Evolutionary conservation across 2,329 filamentous ascomycete genomes (phyloP).

Genomic region (Claviceps spartinae): DNA sequence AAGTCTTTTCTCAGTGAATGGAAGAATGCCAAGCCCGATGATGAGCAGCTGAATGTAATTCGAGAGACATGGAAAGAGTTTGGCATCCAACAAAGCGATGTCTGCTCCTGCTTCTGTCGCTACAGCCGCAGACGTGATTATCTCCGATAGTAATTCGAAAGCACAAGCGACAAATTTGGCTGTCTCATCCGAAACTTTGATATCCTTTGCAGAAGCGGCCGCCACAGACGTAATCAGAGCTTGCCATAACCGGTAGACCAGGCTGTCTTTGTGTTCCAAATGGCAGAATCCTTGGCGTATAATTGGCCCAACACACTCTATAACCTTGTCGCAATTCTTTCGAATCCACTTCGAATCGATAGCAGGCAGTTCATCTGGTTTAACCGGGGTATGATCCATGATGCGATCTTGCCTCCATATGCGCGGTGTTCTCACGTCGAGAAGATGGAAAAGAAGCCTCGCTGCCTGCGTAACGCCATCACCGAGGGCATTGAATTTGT

Average conservation of each 20-base stretch:
- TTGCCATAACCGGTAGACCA: constrained; percentile 41
- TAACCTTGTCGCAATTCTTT: constrained; percentile 51
- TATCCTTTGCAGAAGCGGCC: constrained; percentile 65
- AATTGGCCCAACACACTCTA: constrained; percentile 46
- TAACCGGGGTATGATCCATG: constrained; percentile 42
- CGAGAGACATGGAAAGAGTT: constrained; percentile 42
- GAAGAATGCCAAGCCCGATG: constrained; percentile 39
- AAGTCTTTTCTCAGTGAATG: constrained; percentile 49
- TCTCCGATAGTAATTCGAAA: constrained; percentile 51
- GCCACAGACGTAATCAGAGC: constrained; percentile 49
- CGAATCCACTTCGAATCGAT: constrained; percentile 82
- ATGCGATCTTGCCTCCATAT: constrained; percentile 67
- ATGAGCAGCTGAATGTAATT: constrained; percentile 36
- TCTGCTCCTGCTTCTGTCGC: background rate
- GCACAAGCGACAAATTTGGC: constrained; percentile 64
- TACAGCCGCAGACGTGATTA: constrained; percentile 18
- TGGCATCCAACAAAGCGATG: constrained; percentile 19
- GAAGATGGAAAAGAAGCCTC: constrained; percentile 56
- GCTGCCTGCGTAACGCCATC: constrained; percentile 47
- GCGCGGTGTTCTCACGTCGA: constrained; percentile 43
- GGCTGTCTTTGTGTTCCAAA: constrained; percentile 45
- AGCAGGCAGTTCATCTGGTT: constrained; percentile 63
- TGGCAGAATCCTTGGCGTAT: constrained; percentile 49
- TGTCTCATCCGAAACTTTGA: constrained; percentile 76
- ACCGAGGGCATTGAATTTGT: constrained; percentile 24